phyloP scores from a whole-genome alignment of 2,329 filamentous ascomycete species.

The Mycocentrospora acerina region DNA sequence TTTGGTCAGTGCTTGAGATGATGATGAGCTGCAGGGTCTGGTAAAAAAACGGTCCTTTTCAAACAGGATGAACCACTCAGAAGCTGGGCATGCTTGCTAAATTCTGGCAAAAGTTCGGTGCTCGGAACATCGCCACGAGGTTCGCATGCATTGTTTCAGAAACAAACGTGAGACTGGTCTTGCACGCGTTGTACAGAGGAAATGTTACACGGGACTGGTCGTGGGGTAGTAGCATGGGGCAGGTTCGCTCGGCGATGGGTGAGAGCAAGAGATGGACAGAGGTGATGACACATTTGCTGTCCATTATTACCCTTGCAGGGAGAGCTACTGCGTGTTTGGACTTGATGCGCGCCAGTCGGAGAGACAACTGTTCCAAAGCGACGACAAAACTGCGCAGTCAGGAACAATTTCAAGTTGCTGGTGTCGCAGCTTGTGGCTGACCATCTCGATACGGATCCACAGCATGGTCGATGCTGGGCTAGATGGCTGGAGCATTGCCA shows the following conservation, averaged over 20 bases:
- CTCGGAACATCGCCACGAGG: conserved; percentile 22
- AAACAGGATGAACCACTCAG: conserved; percentile 10
- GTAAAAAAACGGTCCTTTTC: conserved; percentile 18
- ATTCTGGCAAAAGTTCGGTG: conserved; percentile 13
- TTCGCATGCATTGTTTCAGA: conserved; percentile 10
- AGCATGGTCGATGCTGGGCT: too few species aligned
- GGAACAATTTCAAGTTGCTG: not conserved
- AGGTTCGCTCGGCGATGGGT: not conserved
- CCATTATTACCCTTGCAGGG: too few species aligned
- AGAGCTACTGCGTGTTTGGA: too few species aligned
- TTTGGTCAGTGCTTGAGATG: conserved; percentile 14
- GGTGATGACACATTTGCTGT: too few species aligned
- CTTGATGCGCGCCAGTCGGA: too few species aligned
- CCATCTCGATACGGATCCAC: too few species aligned
- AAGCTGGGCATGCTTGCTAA: conserved; percentile 13
- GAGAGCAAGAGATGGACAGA: too few species aligned
- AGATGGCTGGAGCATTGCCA: not conserved
- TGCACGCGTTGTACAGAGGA: conserved; percentile 1
- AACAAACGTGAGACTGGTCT: conserved; percentile 5
- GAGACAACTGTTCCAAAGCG: not conserved
- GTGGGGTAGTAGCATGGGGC: not conserved
- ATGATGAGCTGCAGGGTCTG: conserved; percentile 31
- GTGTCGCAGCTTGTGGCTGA: too few species aligned
- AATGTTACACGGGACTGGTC: conserved; percentile 4
- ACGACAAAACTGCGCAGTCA: not conserved